Base-by-base conservation (phyloP, 352 stramenopile genomes). In the Phytophthora parvispora region DNA sequence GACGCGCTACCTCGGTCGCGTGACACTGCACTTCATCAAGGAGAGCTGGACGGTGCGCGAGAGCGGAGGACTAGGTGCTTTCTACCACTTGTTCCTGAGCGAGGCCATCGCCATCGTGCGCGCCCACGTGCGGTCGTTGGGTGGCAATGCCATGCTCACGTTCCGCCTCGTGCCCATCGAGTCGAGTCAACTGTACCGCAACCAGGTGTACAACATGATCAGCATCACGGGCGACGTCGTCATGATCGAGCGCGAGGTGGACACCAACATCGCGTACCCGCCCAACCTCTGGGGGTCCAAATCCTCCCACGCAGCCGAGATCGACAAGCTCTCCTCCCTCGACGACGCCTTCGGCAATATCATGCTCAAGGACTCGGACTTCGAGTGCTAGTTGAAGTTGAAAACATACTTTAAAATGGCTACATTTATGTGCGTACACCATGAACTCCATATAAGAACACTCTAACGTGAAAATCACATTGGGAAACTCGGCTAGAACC, bases 171-270 rank as follows among this genome's bases (percentile, higher is more conserved):
- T 94, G 32, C 91, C 91, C 4, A 96, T 95, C 55, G 90, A 97
- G 69, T 96, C 89, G 9, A 96, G 88, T 43, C 88, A 95, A 47
- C 68, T 96, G 29, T 94, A 95, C 51, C 89, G 90, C 45, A 97
- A 97, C 67, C 90, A 96, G 68, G 89, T 96, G 57, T 97, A 97
- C 87, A 97, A 97, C 74, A 96, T 97, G 88, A 96, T 97, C 52
- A 96, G 87, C 59, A 93, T 97, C 68, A 97, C 88, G 2, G 91
- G 91, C 6, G 90, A 96, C 64, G 85, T 88, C 9, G 89, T 93
- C 25, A 93, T 94, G 83, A 84, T 94, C 27, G 82, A 90, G 62
- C 81, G 86, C 25, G 75, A 94, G 43, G 60, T 52, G 53, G 75
- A 86, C 49, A 55, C 67, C 48, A 75, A 77, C 47, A 69, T 74